A percentile compares a stretch with the other conserved stretches of the same genome.
Conservation (phyloP, 345 rosid species). For the Gossypium sturtianum region DNA sequence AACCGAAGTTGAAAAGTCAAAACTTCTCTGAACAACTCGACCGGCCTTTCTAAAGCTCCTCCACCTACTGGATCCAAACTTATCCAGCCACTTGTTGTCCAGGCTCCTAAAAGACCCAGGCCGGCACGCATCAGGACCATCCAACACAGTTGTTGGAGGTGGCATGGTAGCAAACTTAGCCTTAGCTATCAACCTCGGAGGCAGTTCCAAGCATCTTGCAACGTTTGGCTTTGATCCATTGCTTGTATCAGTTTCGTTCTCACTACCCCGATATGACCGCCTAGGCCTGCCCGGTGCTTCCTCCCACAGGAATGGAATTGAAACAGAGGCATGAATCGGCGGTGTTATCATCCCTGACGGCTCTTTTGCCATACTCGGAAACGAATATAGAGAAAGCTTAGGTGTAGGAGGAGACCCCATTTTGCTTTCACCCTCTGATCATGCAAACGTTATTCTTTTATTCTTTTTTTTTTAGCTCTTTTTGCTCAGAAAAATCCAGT, state of each 20-base stretch:
- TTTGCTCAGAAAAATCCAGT: neutral
- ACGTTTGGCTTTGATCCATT: constrained; percentile 1
- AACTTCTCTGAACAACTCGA: constrained; percentile 23
- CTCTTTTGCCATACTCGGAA: constrained; percentile 26
- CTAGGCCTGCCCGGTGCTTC: constrained; percentile 92
- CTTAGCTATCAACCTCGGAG: constrained; percentile 51
- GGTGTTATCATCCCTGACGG: constrained; percentile 47
- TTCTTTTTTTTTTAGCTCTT: no score
- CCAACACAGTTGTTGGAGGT: constrained; percentile 54
- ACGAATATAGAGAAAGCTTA: constrained; percentile 51
- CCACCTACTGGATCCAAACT: constrained; percentile 52
- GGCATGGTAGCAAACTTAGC: constrained; percentile 25
- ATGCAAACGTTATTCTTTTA: neutral
- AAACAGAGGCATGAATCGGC: constrained; percentile 47
- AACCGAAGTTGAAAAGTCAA: constrained; percentile 23
- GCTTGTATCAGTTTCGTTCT: neutral
- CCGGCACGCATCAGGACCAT: constrained; percentile 42
- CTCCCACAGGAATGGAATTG: constrained; percentile 89
- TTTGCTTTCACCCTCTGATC: neutral
- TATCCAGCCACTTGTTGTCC: constrained; percentile 23
- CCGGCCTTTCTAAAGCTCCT: constrained; percentile 34
- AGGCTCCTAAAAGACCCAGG: constrained; percentile 29
- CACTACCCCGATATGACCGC: constrained; percentile 6
- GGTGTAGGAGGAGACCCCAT: constrained; percentile 21
- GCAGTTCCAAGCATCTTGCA: constrained; percentile 49